Evolutionary conservation across 73 alveolate species (phyloP).

Genomic region (Paramecium sexaurelia): DNA sequence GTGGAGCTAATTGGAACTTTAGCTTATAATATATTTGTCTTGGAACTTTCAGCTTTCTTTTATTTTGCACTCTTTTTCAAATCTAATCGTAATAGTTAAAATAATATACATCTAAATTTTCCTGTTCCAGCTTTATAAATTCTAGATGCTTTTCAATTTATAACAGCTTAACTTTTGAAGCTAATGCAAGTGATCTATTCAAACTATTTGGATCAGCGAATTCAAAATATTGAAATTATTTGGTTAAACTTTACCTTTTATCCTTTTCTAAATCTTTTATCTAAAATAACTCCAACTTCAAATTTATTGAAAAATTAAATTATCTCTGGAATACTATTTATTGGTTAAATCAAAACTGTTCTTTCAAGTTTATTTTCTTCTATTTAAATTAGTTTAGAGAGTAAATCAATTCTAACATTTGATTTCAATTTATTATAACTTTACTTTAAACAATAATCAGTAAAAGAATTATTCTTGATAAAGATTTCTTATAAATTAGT

Average conservation of each 20-base stretch:
- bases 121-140: constrained; percentile 94
- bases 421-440: constrained; percentile 66
- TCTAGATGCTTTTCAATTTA: constrained; percentile 77
- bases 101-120: constrained; percentile 66
- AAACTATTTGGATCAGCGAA: constrained; percentile 88
- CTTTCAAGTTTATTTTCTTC: constrained; percentile 84
- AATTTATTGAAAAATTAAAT: constrained; percentile 62
- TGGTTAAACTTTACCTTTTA: constrained; percentile 71
- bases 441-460: constrained; percentile 78
- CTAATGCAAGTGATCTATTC: constrained; percentile 85
- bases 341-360: constrained; percentile 88
- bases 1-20: not conserved
- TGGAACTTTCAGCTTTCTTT: constrained; percentile 41
- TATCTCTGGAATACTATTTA: not conserved
- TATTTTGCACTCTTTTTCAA: constrained; percentile 33
- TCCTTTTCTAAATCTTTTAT: constrained; percentile 87
- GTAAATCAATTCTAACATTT: constrained; percentile 81
- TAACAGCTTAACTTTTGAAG: constrained; percentile 76
- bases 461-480: constrained; percentile 80
- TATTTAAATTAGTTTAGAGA: constrained; percentile 78
- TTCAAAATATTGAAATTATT: constrained; percentile 82
- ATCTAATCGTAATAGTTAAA: constrained; percentile 29
- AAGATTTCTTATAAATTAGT: constrained; percentile 77
- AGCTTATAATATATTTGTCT: not conserved
- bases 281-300: constrained; percentile 88